These are phyloP conservation scores for Wallacemonas collosoma DNA, from an alignment of 208 protist genomes.

Conservation along the genomic window DNA sequence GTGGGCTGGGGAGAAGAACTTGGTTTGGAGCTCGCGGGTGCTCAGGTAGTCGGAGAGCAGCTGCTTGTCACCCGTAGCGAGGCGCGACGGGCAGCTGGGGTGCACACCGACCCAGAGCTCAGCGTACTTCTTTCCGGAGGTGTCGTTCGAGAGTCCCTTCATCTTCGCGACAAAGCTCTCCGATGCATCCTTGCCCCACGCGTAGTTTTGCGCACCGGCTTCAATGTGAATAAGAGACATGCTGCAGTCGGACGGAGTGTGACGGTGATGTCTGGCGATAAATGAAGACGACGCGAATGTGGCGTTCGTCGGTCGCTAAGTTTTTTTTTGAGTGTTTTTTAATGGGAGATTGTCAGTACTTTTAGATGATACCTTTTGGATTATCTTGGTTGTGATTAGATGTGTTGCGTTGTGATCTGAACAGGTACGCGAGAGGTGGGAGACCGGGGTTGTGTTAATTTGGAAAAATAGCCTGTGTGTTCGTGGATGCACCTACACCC, in stretches of 20 bases:
- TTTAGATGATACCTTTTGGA: too few relatives aligned
- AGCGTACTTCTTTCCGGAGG: constrained; percentile 75
- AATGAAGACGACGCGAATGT: too few relatives aligned
- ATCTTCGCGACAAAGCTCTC: constrained; percentile 86
- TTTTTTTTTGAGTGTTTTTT: too few relatives aligned
- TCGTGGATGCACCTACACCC: too few relatives aligned
- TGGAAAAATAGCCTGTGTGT: too few relatives aligned
- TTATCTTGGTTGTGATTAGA: too few relatives aligned
- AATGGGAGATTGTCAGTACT: too few relatives aligned
- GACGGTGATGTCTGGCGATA: too few relatives aligned
- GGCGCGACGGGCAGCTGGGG: constrained; percentile 83
- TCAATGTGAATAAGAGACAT: constrained; percentile 65
- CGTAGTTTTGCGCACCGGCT: constrained; percentile 82
- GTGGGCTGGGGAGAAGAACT: constrained; percentile 63
- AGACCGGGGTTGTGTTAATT: too few relatives aligned
- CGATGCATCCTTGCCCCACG: constrained; percentile 79
- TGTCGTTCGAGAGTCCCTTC: constrained; percentile 55
- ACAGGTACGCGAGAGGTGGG: too few relatives aligned
- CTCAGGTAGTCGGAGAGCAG: constrained; percentile 68
- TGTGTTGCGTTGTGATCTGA: too few relatives aligned
- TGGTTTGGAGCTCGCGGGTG: constrained; percentile 31
- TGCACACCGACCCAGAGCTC: constrained; percentile 99
- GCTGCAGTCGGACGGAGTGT: neutral
- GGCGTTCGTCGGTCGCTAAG: too few relatives aligned
- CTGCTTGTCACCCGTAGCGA: constrained; percentile 33